Base-by-base conservation (phyloP, 805 yeast genomes). In the Cyberlindnera suaveolens region DNA sequence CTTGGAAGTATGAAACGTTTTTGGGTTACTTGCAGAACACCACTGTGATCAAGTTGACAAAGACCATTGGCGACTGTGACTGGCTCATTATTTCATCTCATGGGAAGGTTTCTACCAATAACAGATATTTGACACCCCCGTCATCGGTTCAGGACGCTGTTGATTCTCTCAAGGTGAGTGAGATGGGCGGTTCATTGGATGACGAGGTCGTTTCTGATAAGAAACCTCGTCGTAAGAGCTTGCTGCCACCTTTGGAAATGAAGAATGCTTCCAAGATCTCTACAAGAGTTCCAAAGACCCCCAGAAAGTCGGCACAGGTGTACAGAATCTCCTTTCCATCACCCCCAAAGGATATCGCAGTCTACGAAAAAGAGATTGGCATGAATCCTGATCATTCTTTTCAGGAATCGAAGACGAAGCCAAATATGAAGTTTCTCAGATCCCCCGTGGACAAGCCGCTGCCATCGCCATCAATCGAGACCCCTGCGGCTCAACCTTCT, bases 1-100 rank as follows among this genome's bases (percentile, higher is more conserved):
- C 68, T 19, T 67, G 70, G 71, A 65, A 66, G 44, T 60, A 63
- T 36, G 71, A 66, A 44, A 62, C 66, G 14, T 64, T 63, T 40
- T 53, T 63, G 45, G 65, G 65, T 6, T 58, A 56, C 26, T 52
- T 65, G 36, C 61, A 60, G 17, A 62, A 61, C 41, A 64, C 68
- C 3, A 56, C 65, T 39, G 59, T 66, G 14, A 46, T 66, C 41
- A 64, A 65, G 46, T 46, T 66, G 27, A 63, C 66, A 4, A 58
- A 60, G 43, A 58, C 62, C 30, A 60, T 66, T 39, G 71, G 70
- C 36, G 68, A 66, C 36, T 63, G 70, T 52, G 63, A 64, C 40
- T 64, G 70, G 68, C 51, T 66, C 36, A 60, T 66, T 29, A 53
- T 66, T 26, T 56, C 66, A 1, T 56, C 63, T 31, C 65, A 65